A percentile compares a stretch with the other conserved stretches of the same genome.
Conservation (phyloP, 768 basidiomycete genomes). For the Kwoniella botswanensis region DNA sequence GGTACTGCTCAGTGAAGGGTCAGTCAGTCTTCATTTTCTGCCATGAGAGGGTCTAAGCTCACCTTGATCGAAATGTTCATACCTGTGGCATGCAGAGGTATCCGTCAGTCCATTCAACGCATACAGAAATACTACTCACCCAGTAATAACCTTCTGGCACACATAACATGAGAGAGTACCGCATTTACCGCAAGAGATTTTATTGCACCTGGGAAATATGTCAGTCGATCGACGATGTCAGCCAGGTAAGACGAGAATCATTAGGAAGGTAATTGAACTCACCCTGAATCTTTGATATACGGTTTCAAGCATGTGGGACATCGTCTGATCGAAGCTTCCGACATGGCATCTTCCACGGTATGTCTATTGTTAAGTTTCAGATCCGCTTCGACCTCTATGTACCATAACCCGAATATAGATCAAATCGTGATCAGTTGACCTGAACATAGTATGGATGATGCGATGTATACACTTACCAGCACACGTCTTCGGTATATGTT, state of each 20-base stretch:
- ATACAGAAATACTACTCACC: conserved; percentile 20
- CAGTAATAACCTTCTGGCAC: conserved; percentile 70
- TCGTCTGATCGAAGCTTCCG: conserved; percentile 79
- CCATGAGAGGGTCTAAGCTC: not conserved
- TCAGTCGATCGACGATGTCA: not conserved
- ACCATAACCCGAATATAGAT: conserved; percentile 1
- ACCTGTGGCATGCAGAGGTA: conserved; percentile 16
- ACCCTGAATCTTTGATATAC: conserved; percentile 53
- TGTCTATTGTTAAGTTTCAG: conserved; percentile 75
- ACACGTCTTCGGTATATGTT: conserved; percentile 59
- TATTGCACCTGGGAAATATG: conserved; percentile 68
- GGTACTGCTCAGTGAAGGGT: conserved; percentile 4
- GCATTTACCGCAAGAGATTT: conserved; percentile 73
- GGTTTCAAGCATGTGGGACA: conserved; percentile 87
- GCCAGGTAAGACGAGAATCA: not conserved
- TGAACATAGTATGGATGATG: not conserved
- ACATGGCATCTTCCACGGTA: conserved; percentile 90
- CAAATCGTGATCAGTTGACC: not conserved
- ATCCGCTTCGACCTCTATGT: conserved; percentile 69
- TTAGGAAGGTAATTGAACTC: not conserved
- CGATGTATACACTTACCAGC: conserved; percentile 36
- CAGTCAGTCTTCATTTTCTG: not conserved
- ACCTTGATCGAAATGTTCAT: conserved; percentile 55
- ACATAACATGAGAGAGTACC: conserved; percentile 78
- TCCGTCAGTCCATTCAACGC: not conserved